Percentiles rank a stretch among this genome's conserved stretches.
These are phyloP conservation scores for Sherardia arvensis DNA, from an alignment of 257 asterid genomes.

Conservation along the genomic window DNA sequence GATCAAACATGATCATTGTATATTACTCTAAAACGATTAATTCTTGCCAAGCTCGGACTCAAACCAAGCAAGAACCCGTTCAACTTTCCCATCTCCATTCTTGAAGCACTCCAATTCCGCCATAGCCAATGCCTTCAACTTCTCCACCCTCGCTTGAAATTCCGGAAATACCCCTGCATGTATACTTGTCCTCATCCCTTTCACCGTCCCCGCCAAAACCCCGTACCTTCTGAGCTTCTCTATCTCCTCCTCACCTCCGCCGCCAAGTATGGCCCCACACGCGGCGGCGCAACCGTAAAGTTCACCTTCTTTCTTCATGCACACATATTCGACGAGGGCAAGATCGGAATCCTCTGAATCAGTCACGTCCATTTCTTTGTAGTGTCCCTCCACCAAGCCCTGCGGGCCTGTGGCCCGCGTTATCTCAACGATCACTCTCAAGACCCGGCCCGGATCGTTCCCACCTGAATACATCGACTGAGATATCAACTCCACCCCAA, in stretches of 20 bases:
- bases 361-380: slow-evolving; percentile 11
- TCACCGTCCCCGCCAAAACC: slow-evolving; percentile 37
- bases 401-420: slow-evolving; percentile 41
- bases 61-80: slow-evolving; percentile 23
- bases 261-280: slow-evolving; percentile 77
- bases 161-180: slow-evolving; percentile 8
- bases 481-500: slow-evolving; percentile 51
- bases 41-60: slow-evolving; percentile 13
- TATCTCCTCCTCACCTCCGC: slow-evolving; percentile 47
- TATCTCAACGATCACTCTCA: slow-evolving; percentile 45
- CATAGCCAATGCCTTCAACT: slow-evolving; percentile 34
- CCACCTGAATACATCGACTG: slow-evolving; percentile 23
- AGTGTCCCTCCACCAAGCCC: slow-evolving; percentile 45
- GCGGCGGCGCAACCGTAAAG: slow-evolving; percentile 64
- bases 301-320: slow-evolving; percentile 47
- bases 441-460: slow-evolving; percentile 20
- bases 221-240: slow-evolving; percentile 49
- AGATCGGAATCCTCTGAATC: neutral
- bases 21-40: neutral
- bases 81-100: slow-evolving; percentile 9
- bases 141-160: slow-evolving; percentile 22
- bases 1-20: too few species aligned
- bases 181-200: too few species aligned
- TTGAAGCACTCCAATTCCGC: slow-evolving; percentile 36
- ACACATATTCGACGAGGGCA: slow-evolving; percentile 21